phyloP scores from a whole-genome alignment of 2,329 filamentous ascomycete genomes.

The Fusarium foetens region DNA sequence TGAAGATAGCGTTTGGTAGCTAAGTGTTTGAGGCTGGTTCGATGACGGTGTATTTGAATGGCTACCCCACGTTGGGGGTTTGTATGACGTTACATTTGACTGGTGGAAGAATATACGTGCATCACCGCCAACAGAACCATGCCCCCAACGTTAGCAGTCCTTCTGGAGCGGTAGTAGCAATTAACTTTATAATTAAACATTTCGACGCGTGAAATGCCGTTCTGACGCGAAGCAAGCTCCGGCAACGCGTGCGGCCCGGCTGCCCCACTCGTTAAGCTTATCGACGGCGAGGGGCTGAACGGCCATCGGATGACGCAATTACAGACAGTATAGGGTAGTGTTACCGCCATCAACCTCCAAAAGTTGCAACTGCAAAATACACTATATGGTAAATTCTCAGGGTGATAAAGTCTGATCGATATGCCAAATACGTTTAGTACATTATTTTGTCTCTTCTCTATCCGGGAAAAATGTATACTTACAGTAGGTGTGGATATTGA shows the following conservation, averaged over 20 bases:
- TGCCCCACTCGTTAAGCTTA: constrained; percentile 15
- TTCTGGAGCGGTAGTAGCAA: too few relatives aligned
- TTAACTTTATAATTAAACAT: not conserved
- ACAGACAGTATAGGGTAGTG: not conserved
- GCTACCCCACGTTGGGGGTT: constrained; percentile 35
- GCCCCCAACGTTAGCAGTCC: constrained; percentile 11
- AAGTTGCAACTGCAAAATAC: rapidly evolving
- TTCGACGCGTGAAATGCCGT: not conserved
- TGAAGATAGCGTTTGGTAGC: not conserved
- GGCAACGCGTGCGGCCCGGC: not conserved
- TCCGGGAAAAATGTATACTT: rapidly evolving
- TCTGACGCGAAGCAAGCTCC: not conserved
- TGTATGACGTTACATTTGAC: constrained; percentile 19
- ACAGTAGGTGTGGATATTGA: not conserved
- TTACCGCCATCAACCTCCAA: not conserved
- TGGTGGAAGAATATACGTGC: constrained; percentile 27
- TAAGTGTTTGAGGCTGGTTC: constrained; percentile 9
- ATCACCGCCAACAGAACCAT: not conserved
- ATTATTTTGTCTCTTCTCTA: rapidly evolving
- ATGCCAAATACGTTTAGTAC: rapidly evolving
- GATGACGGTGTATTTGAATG: constrained; percentile 34
- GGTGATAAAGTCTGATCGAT: rapidly evolving
- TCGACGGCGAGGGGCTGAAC: not conserved
- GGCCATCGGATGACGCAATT: not conserved
- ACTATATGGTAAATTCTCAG: rapidly evolving